phyloP scores from a whole-genome alignment of 2,329 filamentous ascomycete species.

The Aspergillus sp. region DNA sequence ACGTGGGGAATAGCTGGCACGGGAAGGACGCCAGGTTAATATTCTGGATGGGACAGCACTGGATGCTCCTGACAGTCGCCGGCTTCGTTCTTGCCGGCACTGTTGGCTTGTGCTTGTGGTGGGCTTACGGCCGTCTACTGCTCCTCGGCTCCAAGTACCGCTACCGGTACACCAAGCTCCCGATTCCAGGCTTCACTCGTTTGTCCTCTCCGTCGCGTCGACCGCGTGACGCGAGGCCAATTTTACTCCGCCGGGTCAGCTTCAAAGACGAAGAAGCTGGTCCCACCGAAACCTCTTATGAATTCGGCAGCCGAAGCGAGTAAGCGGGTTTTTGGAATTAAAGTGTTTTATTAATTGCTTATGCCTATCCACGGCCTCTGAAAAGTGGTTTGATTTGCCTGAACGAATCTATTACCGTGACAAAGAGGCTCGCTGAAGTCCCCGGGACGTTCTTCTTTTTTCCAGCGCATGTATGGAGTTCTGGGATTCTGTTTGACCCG shows the following conservation, averaged over 20 bases:
- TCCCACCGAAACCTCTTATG: conserved; percentile 38
- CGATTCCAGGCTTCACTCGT: conserved; percentile 26
- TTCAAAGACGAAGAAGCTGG: conserved; percentile 42
- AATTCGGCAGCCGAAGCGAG: conserved; percentile 36
- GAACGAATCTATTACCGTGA: conserved; percentile 14
- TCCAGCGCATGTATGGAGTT: conserved; percentile 26
- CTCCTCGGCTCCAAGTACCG: conserved; percentile 42
- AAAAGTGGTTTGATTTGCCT: conserved; percentile 25
- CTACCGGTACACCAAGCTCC: conserved; percentile 38
- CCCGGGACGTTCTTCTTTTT: conserved; percentile 6
- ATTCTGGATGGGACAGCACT: conserved; percentile 63
- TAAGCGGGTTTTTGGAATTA: conserved; percentile 15
- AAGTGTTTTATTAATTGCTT: conserved; percentile 2
- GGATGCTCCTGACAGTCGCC: conserved; percentile 54
- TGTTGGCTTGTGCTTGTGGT: conserved; percentile 51
- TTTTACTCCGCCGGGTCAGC: conserved; percentile 38
- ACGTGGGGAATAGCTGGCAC: conserved; percentile 66
- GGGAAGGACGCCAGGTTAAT: conserved; percentile 63
- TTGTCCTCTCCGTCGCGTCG: conserved; percentile 36
- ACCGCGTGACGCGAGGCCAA: conserved; percentile 35
- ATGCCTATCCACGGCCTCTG: conserved; percentile 15
- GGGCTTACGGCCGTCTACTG: conserved; percentile 50
- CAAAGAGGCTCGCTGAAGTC: background rate
- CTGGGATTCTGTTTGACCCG: conserved; percentile 23
- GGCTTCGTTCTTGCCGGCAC: conserved; percentile 52